Base-by-base conservation (phyloP, 2,329 filamentous ascomycete species). In the Neonectria punicea region DNA sequence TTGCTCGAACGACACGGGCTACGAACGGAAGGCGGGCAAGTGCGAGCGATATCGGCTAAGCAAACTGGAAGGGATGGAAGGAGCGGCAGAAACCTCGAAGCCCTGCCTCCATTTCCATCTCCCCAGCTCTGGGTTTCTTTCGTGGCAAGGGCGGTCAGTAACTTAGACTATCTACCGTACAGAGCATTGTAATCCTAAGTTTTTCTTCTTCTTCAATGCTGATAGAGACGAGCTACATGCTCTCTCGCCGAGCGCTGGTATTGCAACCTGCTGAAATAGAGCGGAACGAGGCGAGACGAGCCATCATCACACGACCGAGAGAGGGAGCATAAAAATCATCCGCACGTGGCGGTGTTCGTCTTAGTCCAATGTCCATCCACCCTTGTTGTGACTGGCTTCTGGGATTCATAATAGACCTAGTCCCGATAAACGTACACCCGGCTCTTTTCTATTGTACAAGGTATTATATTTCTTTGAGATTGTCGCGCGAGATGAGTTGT, bases 401-500 rank as follows among this genome's bases (percentile, higher is more conserved):
- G 11, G 20, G 18, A 64, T 68, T 60, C 63, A 65, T 58, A 56
- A 64, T 55, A 46, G 58, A 61, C 66, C 51, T 62, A 66, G 47
- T 66, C 61, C 65, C 56, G 69, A 67, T 75, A 74, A 70, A 70
- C 71, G 72, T 75, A 76, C 74, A 76, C 65, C 57, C 63, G 36
- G 53, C 54, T 65, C 63, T 64, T 51, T 68, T 67, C 73, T 75
- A 75, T 65, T 73, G 67, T 75, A 75, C 73, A 75, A 63, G 44
- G 56, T 67, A 62, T 67, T 66, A 53, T 65, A 41, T 72, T 65
- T 51, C 18, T 53, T 53, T 30, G 53, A 41, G 10, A 28, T 34
- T 32, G 28, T 41, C 39, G 36, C 47, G 32, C 30, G 28, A 32
- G 16, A 32, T 57, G 47, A 51, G 54, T 28, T 28, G 16, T 39